Base-by-base conservation (phyloP, 1,284 basidiomycete genomes). In the Leucoagaricus sp. region DNA sequence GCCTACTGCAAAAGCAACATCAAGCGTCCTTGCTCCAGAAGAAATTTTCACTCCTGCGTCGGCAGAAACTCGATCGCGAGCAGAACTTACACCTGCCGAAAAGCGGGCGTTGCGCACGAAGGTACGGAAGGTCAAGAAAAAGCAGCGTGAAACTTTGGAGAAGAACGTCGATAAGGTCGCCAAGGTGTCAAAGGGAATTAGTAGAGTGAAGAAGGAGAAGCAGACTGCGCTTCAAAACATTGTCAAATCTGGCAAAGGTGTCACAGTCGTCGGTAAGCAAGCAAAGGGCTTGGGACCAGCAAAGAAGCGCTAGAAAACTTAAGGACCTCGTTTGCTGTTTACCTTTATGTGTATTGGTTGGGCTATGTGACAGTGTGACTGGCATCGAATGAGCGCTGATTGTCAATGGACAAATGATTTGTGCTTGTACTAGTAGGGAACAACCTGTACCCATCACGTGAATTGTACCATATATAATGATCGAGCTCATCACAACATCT, bases 1-100 rank as follows among this genome's bases (percentile, higher is more conserved):
- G 1, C 97, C 96, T 0, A 89, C 93, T 0, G 84, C 86, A 2
- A 84, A 87, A 63, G 87, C 91, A 0, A 78, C 84, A 0, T 79
- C 87, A 3, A 88, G 87, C 0, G 90, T 95, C 81, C 83, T 99
- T 51, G 94, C 97, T 0, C 97, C 97, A 0, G 94, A 98, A 69
- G 97, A 99, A 74, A 77, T 99, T 31, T 93, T 91, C 65, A 77
- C 85, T 0, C 81, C 90, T 0, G 69, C 76, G 3, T 64, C 82
- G 0, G 72, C 81, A 9, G 79, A 83, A 45, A 75, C 84, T 42
- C 84, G 84, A 38, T 78, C 85, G 3, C 82, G 85, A 47, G 87
- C 85, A 54, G 96, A 98, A 70, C 79, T 98, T 60, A 94, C 93
- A 5, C 93, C 95, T 0, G 74, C 79, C 26, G 90, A 98, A 74